Percentiles rank a stretch among this genome's conserved stretches.
Conservation (phyloP, 176 grass and related monocot species). For the Triticum dicoccoides region DNA sequence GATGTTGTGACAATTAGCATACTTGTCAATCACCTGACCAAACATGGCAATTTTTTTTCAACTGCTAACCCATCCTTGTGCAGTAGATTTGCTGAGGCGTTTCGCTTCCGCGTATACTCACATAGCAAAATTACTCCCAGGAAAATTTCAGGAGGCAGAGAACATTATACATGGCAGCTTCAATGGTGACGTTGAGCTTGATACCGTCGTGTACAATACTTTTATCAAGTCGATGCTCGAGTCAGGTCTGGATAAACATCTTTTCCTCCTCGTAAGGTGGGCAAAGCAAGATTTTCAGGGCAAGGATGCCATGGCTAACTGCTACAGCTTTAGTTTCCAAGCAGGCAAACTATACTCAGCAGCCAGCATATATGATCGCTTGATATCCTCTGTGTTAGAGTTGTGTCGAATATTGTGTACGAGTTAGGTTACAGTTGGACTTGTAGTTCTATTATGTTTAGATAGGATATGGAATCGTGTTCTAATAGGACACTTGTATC, state of each 20-base stretch:
- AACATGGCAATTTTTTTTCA: constrained; percentile 48
- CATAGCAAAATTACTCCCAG: constrained; percentile 28
- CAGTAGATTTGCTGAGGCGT: background rate
- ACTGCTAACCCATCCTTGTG: background rate
- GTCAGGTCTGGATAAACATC: constrained; percentile 53
- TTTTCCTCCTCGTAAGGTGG: background rate
- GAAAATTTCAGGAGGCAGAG: constrained; percentile 74
- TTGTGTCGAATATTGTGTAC: too few relatives aligned
- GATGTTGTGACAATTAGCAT: constrained; percentile 83
- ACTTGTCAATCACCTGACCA: constrained; percentile 71
- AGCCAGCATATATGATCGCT: too few relatives aligned
- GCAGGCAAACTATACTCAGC: too few relatives aligned
- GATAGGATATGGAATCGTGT: too few relatives aligned
- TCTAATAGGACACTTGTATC: too few relatives aligned
- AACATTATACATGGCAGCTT: constrained; percentile 62
- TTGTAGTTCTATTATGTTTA: too few relatives aligned
- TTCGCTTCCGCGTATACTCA: background rate
- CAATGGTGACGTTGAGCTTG: constrained; percentile 50
- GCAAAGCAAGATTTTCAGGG: too few relatives aligned
- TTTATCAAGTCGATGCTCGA: constrained; percentile 90
- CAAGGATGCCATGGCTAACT: too few relatives aligned
- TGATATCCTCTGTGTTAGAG: too few relatives aligned
- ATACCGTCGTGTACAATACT: constrained; percentile 85
- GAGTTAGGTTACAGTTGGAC: too few relatives aligned
- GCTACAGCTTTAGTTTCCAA: too few relatives aligned